Evolutionary conservation across 768 basidiomycete genomes (phyloP).

Genomic region (Serendipita sp.): DNA sequence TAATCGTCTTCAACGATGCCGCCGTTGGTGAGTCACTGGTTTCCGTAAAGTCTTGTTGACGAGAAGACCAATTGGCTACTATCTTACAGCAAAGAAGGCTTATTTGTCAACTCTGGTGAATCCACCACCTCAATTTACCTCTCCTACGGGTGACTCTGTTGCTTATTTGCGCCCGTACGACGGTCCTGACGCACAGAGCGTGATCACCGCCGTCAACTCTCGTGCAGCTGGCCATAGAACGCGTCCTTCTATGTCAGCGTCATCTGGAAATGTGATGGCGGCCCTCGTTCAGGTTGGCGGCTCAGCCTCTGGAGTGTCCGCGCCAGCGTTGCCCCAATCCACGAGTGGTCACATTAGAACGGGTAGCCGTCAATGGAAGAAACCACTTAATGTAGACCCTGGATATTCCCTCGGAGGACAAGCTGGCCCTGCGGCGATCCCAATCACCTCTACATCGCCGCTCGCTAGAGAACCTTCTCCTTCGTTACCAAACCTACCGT

Average conservation of each 20-base stretch:
- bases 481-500: conserved; percentile 61
- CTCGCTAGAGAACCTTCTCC: conserved; percentile 47
- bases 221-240: conserved; percentile 31
- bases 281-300: background rate
- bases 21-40: conserved; percentile 50
- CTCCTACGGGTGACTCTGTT: conserved; percentile 26
- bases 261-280: conserved; percentile 6
- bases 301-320: background rate
- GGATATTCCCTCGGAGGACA: background rate
- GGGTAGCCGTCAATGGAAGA: background rate
- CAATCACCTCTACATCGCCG: background rate
- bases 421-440: background rate
- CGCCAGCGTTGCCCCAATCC: background rate
- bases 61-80: background rate
- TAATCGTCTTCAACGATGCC: conserved; percentile 89
- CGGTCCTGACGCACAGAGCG: conserved; percentile 74
- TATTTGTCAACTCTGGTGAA: conserved; percentile 81
- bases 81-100: conserved; percentile 66
- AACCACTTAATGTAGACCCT: background rate
- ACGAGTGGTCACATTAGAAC: background rate
- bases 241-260: conserved; percentile 6
- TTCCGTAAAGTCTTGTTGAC: background rate
- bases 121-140: conserved; percentile 54
- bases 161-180: conserved; percentile 81
- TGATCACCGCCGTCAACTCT: conserved; percentile 33